These are phyloP conservation scores for Eucalyptus urophylla DNA, from an alignment of 345 rosid genomes.

Conservation along the genomic window DNA sequence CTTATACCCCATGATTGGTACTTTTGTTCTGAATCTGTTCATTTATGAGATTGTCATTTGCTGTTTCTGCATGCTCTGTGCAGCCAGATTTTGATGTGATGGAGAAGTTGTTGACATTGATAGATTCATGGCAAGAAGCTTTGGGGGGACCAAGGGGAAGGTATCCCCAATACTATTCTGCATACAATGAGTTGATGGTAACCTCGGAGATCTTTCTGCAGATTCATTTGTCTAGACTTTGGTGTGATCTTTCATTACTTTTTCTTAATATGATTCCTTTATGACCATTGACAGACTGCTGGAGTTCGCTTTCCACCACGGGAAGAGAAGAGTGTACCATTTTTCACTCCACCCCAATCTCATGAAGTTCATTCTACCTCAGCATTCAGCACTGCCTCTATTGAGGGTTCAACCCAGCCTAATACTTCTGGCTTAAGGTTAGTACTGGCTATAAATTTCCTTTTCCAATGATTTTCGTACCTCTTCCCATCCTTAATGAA, in stretches of 20 bases:
- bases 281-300: conserved; percentile 28
- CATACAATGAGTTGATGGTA: conserved; percentile 83
- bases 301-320: conserved; percentile 90
- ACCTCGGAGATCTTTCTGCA: neutral
- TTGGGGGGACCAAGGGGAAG: conserved; percentile 70
- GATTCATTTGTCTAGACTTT: neutral
- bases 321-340: conserved; percentile 62
- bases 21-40: neutral
- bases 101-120: conserved; percentile 71
- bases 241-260: neutral
- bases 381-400: conserved; percentile 59
- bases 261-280: neutral
- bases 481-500: neutral
- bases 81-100: conserved; percentile 93
- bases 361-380: conserved; percentile 38
- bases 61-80: conserved; percentile 1
- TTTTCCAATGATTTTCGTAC: neutral
- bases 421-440: conserved; percentile 83
- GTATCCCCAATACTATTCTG: conserved; percentile 77
- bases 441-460: neutral
- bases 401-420: conserved; percentile 63
- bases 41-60: neutral
- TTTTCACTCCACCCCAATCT: conserved; percentile 92
- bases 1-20: neutral
- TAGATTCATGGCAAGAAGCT: conserved; percentile 71